phyloP scores from a whole-genome alignment of 2,329 filamentous ascomycete genomes.

The Lachnellula arida region DNA sequence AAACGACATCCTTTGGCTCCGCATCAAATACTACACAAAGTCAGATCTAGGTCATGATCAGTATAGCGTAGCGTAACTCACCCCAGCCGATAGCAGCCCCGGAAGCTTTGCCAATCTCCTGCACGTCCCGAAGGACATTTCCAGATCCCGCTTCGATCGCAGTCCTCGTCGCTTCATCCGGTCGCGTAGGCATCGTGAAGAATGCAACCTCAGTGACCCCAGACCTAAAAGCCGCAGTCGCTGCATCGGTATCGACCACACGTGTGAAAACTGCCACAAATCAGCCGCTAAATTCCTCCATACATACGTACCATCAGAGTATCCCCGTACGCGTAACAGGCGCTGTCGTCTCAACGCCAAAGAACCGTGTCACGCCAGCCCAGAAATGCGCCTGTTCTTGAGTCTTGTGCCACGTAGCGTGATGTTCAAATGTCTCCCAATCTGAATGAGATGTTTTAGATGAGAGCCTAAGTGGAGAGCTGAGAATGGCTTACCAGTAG shows the following conservation, averaged over 20 bases:
- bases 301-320: too few relatives aligned
- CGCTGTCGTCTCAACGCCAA: neutral
- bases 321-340: too few relatives aligned
- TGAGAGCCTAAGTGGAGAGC: neutral
- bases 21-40: neutral
- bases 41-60: neutral
- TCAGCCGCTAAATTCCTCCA: neutral
- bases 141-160: neutral
- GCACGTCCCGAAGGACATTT: neutral
- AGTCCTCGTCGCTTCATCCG: neutral
- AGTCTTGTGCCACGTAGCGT: neutral
- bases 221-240: neutral
- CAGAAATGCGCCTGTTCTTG: neutral
- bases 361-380: neutral
- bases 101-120: neutral
- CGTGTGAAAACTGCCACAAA: neutral
- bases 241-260: neutral
- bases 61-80: neutral
- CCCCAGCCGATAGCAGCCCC: neutral
- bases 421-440: neutral
- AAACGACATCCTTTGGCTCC: neutral
- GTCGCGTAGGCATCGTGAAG: neutral
- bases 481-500: neutral
- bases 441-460: neutral
- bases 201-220: constrained; percentile 4